Conservation (phyloP, 768 basidiomycete genomes). For the Pisolithus orientalis region DNA sequence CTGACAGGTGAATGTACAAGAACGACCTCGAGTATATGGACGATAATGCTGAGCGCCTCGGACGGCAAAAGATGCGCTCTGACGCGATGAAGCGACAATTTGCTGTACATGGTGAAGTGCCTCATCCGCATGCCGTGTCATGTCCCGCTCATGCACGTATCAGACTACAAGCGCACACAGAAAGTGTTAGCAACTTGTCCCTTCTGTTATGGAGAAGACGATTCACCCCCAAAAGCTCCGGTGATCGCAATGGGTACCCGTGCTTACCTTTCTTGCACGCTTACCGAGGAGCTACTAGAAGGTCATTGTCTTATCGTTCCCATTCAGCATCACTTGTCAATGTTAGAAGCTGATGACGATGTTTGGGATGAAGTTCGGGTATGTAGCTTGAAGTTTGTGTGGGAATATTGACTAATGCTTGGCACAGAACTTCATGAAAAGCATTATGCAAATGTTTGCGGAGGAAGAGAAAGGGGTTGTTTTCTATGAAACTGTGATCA, state of each 20-base stretch:
- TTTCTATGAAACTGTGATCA: conserved; percentile 92
- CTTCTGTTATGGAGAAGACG: conserved; percentile 92
- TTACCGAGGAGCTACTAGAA: conserved; percentile 78
- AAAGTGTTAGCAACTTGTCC: conserved; percentile 79
- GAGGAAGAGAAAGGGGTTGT: conserved; percentile 90
- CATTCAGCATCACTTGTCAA: conserved; percentile 86
- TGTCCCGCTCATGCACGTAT: neutral
- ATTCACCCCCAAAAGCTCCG: conserved; percentile 80
- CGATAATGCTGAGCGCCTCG: conserved; percentile 91
- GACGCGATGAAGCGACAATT: conserved; percentile 97
- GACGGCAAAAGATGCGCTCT: conserved; percentile 90
- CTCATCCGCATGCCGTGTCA: neutral
- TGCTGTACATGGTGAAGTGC: conserved; percentile 79
- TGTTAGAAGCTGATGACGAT: conserved; percentile 93
- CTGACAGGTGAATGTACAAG: conserved; percentile 29
- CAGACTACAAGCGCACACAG: conserved; percentile 94
- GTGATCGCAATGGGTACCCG: conserved; percentile 88
- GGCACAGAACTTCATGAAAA: conserved; percentile 75
- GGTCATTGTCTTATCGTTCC: conserved; percentile 97
- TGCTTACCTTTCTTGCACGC: conserved; percentile 85
- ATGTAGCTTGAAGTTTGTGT: conserved; percentile 19
- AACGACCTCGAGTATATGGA: conserved; percentile 93
- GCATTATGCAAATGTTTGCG: conserved; percentile 90
- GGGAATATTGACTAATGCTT: neutral
- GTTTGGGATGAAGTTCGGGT: conserved; percentile 97